phyloP scores from a whole-genome alignment of 805 yeast species.

The Yueomyces sp. region DNA sequence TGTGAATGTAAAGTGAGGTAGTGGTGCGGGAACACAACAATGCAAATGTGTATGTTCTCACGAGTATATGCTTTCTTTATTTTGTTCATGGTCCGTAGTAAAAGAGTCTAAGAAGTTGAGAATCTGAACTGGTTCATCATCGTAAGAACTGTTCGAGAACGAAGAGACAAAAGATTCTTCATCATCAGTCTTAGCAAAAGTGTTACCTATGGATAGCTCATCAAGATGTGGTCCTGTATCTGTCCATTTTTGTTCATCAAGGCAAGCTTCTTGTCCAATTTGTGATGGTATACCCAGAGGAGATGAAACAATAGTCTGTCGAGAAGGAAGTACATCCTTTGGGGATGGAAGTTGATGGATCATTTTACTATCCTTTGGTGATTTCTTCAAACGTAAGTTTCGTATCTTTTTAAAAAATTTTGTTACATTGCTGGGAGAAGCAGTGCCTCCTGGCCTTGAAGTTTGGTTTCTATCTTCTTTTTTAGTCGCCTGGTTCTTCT shows the following conservation, averaged over 20 bases:
- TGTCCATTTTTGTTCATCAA: too few species aligned
- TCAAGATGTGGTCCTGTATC: neutral
- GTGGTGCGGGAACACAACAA: too few species aligned
- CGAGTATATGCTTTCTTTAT: neutral
- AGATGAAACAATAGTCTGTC: too few species aligned
- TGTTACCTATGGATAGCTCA: neutral
- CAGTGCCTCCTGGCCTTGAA: neutral
- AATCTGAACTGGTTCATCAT: conserved; percentile 14
- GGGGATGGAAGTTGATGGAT: neutral
- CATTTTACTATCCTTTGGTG: neutral
- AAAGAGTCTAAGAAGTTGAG: conserved; percentile 7
- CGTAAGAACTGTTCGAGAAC: conserved; percentile 1
- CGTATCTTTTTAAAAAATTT: too few species aligned
- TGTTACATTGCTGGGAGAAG: neutral
- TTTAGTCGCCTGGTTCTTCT: neutral
- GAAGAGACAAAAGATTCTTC: neutral
- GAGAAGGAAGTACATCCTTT: neutral
- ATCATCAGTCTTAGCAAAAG: neutral
- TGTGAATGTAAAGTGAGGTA: too few species aligned
- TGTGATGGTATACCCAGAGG: neutral
- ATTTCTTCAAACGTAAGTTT: neutral
- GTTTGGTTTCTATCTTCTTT: neutral
- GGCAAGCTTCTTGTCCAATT: neutral
- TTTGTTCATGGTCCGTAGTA: neutral
- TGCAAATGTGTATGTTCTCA: too few species aligned